Evolutionary conservation across 192 early-diverging fungal genomes (phyloP).

Genomic region (Podila verticillata): DNA sequence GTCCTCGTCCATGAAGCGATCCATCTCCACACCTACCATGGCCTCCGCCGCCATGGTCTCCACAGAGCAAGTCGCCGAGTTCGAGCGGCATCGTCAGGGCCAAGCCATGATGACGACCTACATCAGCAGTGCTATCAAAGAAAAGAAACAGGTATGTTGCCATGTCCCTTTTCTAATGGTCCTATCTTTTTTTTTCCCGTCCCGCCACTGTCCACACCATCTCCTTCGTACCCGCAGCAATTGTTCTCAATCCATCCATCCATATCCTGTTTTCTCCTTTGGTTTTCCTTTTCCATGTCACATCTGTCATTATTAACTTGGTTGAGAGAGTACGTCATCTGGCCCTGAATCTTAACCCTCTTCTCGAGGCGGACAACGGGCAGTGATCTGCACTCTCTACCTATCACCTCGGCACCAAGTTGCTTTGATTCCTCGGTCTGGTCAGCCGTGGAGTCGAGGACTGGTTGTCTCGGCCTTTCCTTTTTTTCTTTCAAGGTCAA

Average conservation of each 20-base stretch:
- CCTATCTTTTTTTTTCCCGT: background rate
- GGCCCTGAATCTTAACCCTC: conserved; percentile 9
- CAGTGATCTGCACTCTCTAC: background rate
- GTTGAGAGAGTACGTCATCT: background rate
- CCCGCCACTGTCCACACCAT: background rate
- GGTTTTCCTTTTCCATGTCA: background rate
- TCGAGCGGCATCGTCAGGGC: conserved; percentile 40
- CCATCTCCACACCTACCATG: conserved; percentile 24
- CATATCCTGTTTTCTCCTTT: background rate
- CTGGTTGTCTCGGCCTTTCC: background rate
- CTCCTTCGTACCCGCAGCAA: background rate
- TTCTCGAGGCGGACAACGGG: background rate
- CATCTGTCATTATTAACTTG: background rate
- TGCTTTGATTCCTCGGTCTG: background rate
- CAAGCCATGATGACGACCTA: conserved; percentile 43
- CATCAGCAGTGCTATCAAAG: conserved; percentile 38
- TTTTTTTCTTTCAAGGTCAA: background rate
- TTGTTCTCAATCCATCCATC: background rate
- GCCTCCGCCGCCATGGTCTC: conserved; percentile 37
- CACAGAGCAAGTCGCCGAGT: conserved; percentile 27
- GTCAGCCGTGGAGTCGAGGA: background rate
- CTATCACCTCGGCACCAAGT: background rate
- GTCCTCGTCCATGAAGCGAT: conserved; percentile 32
- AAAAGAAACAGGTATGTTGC: conserved; percentile 35
- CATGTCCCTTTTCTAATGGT: background rate